Base-by-base conservation (phyloP, 805 yeast genomes). In the Zygotorulaspora danielsina region DNA sequence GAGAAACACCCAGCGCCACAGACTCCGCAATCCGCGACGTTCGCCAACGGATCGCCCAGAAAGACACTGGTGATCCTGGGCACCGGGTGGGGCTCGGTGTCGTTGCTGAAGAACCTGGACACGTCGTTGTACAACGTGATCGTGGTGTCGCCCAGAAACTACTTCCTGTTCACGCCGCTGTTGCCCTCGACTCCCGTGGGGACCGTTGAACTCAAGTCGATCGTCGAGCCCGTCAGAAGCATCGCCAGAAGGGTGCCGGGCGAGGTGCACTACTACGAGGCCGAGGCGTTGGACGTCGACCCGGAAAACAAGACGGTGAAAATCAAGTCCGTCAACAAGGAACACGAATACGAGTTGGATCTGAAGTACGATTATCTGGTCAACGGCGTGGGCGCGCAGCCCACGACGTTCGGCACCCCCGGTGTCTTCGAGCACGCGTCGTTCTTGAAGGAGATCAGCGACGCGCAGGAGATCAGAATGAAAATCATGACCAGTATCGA, bases 151-250 rank as follows among this genome's bases (percentile, higher is more conserved):
- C 97, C 97, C 47, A 79, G 97, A 70, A 90, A 89, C 72, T 90
- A 86, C 72, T 88, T 89, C 69, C 72, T 89, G 55, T 89, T 90
- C 74, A 89, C 97, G 42, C 97, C 97, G n/a, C 71, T 89, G 61
- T 73, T 89, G 54, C 97, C 97, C 33, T 84, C 95, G 18, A 84
- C 90, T 51, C 95, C 97, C 41, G 89, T 95, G 26, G 97, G 97
- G 49, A 84, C 96, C 36, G 79, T 87, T 44, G 96, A 86, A 57
- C 65, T 77, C 50, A 85, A 93, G 64, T 89, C 97, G 17, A 89
- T 89, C 59, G 83, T 87, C 66, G 97, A 89, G 64, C 96, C 97
- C 21, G 87, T 90, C 39, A 78, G 96, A 66, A 72, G 84, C 38
- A 82, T 89, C 55, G 82, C 93, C 42, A 81, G 95, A 69, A 73